phyloP scores from a whole-genome alignment of 768 basidiomycete species.

The Tulasnella sp. region DNA sequence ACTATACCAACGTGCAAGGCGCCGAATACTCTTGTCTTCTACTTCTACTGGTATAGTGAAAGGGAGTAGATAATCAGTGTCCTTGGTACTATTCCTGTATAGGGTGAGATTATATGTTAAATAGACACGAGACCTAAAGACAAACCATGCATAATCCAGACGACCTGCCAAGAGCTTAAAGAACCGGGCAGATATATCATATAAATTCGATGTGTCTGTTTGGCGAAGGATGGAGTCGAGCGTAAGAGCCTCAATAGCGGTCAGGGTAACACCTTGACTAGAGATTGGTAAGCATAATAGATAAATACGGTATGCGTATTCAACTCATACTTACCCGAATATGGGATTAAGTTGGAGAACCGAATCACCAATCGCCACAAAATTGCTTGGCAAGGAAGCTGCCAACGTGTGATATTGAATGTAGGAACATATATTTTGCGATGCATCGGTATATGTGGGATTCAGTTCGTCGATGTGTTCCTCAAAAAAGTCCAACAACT shows the following conservation, averaged over 20 bases:
- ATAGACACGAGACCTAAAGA: no score
- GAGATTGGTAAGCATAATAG: no score
- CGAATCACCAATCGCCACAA: constrained; percentile 6
- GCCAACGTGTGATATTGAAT: neutral
- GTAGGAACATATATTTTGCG: neutral
- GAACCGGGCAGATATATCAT: no score
- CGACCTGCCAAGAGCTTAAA: no score
- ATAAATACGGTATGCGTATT: no score
- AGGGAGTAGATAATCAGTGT: neutral
- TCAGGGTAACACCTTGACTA: constrained; percentile 1
- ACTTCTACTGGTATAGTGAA: neutral
- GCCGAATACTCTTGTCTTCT: no score
- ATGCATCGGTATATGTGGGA: constrained; percentile 1
- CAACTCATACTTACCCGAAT: no score
- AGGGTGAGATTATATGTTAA: no score
- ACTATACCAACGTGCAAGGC: no score
- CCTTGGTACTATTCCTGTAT: neutral
- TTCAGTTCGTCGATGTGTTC: constrained; percentile 4
- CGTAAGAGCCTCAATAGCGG: neutral
- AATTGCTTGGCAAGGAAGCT: constrained; percentile 5
- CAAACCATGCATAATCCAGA: no score
- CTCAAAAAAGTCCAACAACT: constrained; percentile 6
- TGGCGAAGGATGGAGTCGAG: constrained; percentile 4
- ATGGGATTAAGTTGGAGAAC: constrained; percentile 8
- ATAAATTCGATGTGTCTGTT: no score